Conservation (phyloP, 441 rosid species). For the Flueggea neowawraea region DNA sequence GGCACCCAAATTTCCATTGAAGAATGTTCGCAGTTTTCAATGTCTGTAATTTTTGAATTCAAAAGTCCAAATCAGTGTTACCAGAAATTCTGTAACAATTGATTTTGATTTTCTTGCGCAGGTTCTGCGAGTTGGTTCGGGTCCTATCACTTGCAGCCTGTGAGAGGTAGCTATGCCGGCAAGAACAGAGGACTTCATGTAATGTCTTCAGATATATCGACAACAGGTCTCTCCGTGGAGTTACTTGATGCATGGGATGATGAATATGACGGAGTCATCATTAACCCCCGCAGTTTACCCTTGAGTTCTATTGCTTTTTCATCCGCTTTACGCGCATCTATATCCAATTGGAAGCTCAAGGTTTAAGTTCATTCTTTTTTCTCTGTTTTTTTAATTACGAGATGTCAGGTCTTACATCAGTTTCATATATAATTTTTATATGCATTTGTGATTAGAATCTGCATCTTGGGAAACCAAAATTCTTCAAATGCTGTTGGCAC, state of each 20-base stretch:
- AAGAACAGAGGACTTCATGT: constrained; percentile 16
- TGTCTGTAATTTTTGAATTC: background rate
- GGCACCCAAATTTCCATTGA: constrained; percentile 3
- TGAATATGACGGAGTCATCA: constrained; percentile 32
- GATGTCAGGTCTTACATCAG: too few species aligned
- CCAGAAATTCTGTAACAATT: too few species aligned
- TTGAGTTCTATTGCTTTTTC: constrained; percentile 32
- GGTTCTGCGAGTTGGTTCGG: constrained; percentile 1
- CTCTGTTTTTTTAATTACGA: too few species aligned
- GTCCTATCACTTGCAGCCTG: background rate
- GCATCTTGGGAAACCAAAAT: too few species aligned
- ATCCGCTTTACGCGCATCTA: constrained; percentile 29
- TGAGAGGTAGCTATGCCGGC: background rate
- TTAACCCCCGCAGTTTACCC: constrained; percentile 28
- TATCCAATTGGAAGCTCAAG: constrained; percentile 34
- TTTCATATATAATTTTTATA: too few species aligned
- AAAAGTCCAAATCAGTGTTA: background rate
- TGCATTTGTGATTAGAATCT: too few species aligned
- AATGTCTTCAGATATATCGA: constrained; percentile 24
- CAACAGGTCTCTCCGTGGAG: constrained; percentile 19
- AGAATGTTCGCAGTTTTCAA: constrained; percentile 1
- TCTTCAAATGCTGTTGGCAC: too few species aligned
- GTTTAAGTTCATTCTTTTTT: constrained; percentile 12
- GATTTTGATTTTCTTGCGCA: background rate
- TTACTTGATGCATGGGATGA: constrained; percentile 36